A percentile compares a stretch with the other conserved stretches of the same genome.
Evolutionary conservation across 2,329 filamentous ascomycete species (phyloP).

Genomic region (Scedosporium minutisporum): DNA sequence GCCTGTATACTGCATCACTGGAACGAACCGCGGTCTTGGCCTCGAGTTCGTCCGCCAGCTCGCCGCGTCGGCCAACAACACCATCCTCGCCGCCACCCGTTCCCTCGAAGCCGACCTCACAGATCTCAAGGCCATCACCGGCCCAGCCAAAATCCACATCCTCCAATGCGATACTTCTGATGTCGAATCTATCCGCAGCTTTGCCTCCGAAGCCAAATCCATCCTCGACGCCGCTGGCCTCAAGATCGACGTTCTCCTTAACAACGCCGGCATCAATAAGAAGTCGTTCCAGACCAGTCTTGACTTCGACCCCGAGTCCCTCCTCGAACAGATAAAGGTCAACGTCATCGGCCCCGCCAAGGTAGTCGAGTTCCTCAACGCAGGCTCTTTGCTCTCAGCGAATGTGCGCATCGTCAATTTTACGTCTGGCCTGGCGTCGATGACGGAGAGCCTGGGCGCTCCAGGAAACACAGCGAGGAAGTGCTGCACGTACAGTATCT

Average conservation of each 20-base stretch:
- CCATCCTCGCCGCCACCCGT: conserved; percentile 20
- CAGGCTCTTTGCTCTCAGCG: conserved; percentile 13
- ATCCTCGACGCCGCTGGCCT: neutral
- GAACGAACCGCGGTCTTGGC: conserved; percentile 19
- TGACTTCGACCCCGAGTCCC: conserved; percentile 23
- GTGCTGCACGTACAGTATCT: conserved; percentile 21
- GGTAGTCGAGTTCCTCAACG: conserved; percentile 26
- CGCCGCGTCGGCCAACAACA: conserved; percentile 18
- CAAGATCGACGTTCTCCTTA: conserved; percentile 22
- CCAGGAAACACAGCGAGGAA: conserved; percentile 13
- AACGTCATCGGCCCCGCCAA: conserved; percentile 39
- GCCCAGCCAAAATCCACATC: conserved; percentile 5
- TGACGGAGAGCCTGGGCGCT: conserved; percentile 17
- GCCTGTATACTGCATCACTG: conserved; percentile 23
- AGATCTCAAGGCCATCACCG: conserved; percentile 1
- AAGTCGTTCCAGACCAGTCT: conserved; percentile 24
- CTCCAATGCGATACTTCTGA: conserved; percentile 10
- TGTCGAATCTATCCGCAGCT: conserved; percentile 3
- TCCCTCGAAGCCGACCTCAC: conserved; percentile 4
- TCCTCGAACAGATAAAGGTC: conserved; percentile 29
- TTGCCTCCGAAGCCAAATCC: neutral
- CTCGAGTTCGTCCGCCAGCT: conserved; percentile 21
- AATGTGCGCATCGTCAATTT: conserved; percentile 28
- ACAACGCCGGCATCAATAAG: conserved; percentile 24
- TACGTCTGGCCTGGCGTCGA: conserved; percentile 27